phyloP scores from a whole-genome alignment of 805 yeast species.

The Saccharomycopsis olivae region DNA sequence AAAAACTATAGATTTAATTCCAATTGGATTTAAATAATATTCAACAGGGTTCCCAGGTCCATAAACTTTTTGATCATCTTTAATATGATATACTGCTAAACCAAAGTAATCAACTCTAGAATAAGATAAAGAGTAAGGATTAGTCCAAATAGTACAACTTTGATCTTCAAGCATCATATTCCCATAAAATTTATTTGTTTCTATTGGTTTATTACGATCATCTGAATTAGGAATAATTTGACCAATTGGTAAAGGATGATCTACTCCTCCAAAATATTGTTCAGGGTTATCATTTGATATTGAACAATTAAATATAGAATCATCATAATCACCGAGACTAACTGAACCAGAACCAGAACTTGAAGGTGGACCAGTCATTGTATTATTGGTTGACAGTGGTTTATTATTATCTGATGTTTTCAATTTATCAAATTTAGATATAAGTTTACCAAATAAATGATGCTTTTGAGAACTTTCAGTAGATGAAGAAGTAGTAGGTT shows the following conservation, averaged over 20 bases:
- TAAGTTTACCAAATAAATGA: slow-evolving; percentile 7
- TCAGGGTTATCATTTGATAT: slow-evolving; percentile 29
- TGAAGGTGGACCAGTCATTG: too few relatives aligned
- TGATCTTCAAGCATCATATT: slow-evolving; percentile 51
- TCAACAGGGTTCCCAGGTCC: slow-evolving; percentile 42
- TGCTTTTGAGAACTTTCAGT: not conserved
- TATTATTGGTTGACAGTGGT: too few relatives aligned
- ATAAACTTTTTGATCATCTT: slow-evolving; percentile 47
- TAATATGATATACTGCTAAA: slow-evolving; percentile 51
- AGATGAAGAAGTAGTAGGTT: too few relatives aligned
- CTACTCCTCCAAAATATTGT: slow-evolving; percentile 32
- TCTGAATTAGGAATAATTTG: slow-evolving; percentile 22
- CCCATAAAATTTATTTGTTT: slow-evolving; percentile 70
- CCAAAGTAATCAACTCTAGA: slow-evolving; percentile 36
- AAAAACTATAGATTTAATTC: slow-evolving; percentile 40
- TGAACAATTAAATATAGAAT: slow-evolving; percentile 28
- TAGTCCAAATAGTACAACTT: slow-evolving; percentile 44
- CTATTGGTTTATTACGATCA: slow-evolving; percentile 34
- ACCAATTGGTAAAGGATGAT: slow-evolving; percentile 16
- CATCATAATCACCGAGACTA: slow-evolving; percentile 1
- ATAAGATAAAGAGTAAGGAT: slow-evolving; percentile 68
- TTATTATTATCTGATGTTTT: too few relatives aligned
- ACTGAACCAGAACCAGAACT: not conserved
- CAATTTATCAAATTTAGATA: slow-evolving; percentile 9
- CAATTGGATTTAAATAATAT: slow-evolving; percentile 49